These are phyloP conservation scores for Halenospora varia DNA, from an alignment of 495 filamentous ascomycete species.

Conservation along the genomic window DNA sequence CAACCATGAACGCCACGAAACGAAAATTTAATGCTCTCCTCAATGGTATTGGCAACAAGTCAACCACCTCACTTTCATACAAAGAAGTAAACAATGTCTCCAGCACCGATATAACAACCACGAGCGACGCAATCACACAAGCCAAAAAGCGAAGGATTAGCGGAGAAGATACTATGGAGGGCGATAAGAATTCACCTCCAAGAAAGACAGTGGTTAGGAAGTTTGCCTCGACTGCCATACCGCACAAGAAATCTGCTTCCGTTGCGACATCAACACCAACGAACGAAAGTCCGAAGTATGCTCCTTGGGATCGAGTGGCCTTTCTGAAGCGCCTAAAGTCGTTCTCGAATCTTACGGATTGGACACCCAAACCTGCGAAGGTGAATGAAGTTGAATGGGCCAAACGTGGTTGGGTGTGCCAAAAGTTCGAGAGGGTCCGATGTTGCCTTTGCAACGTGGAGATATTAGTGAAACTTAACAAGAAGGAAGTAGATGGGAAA, in stretches of 20 bases:
- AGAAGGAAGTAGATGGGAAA: conserved; percentile 61
- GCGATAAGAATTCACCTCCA: conserved; percentile 14
- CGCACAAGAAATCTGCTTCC: conserved; percentile 37
- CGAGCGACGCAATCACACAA: conserved; percentile 30
- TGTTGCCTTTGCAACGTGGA: conserved; percentile 82
- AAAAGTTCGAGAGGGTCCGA: conserved; percentile 72
- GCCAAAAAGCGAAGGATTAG: conserved; percentile 44
- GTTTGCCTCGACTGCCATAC: conserved; percentile 37
- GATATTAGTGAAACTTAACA: conserved; percentile 74
- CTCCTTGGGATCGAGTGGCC: conserved; percentile 76
- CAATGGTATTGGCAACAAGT: conserved; percentile 41
- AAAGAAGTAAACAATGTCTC: conserved; percentile 21
- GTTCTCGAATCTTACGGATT: conserved; percentile 84
- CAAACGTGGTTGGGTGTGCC: conserved; percentile 87
- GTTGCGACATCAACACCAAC: conserved; percentile 27
- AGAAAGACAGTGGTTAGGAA: conserved; percentile 22
- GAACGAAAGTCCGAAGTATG: conserved; percentile 45
- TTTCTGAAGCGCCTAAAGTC: conserved; percentile 81
- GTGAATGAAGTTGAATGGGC: conserved; percentile 95
- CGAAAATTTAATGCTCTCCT: conserved; percentile 54
- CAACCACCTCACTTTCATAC: conserved; percentile 18
- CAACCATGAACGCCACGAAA: conserved; percentile 49
- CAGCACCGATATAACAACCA: conserved; percentile 23
- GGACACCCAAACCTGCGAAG: conserved; percentile 73
- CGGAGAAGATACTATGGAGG: conserved; percentile 1